Percentiles rank a stretch among this genome's conserved stretches.
These are phyloP conservation scores for Melaleuca quinquenervia DNA, from an alignment of 345 rosid genomes.

Conservation along the genomic window DNA sequence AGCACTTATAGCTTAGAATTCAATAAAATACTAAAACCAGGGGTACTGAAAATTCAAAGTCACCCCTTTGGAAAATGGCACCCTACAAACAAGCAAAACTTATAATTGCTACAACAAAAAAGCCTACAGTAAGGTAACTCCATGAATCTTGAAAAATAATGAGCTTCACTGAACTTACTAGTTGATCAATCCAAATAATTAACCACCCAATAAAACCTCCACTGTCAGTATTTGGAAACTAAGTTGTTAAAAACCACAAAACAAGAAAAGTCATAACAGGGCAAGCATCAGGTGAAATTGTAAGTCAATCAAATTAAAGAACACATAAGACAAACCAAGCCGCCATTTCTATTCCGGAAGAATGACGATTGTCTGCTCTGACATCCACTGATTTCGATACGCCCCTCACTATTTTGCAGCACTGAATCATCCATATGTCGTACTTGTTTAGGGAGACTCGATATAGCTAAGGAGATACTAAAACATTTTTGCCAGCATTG, in stretches of 20 bases:
- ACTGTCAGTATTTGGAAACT: background rate
- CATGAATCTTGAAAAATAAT: background rate
- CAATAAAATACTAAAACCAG: background rate
- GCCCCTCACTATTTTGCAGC: conserved; percentile 42
- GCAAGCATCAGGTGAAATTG: background rate
- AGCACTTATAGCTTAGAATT: background rate
- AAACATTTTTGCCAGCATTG: conserved; percentile 65
- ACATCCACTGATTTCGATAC: conserved; percentile 51
- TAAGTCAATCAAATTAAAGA: background rate
- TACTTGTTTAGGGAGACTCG: conserved; percentile 41
- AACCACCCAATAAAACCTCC: background rate
- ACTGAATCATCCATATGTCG: conserved; percentile 31
- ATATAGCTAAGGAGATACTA: conserved; percentile 51
- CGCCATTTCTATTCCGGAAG: conserved; percentile 47
- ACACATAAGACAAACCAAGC: conserved; percentile 54
- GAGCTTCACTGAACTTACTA: background rate
- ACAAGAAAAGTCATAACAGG: background rate
- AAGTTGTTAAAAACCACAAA: background rate
- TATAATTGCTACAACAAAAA: background rate
- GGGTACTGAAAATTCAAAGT: background rate
- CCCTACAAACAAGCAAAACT: background rate
- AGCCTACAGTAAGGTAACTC: background rate
- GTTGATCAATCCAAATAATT: background rate
- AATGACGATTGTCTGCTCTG: conserved; percentile 50
- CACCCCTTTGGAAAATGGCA: background rate